These are phyloP conservation scores for Sporothrix phasma DNA, from an alignment of 2,329 filamentous ascomycete genomes.

Conservation along the genomic window DNA sequence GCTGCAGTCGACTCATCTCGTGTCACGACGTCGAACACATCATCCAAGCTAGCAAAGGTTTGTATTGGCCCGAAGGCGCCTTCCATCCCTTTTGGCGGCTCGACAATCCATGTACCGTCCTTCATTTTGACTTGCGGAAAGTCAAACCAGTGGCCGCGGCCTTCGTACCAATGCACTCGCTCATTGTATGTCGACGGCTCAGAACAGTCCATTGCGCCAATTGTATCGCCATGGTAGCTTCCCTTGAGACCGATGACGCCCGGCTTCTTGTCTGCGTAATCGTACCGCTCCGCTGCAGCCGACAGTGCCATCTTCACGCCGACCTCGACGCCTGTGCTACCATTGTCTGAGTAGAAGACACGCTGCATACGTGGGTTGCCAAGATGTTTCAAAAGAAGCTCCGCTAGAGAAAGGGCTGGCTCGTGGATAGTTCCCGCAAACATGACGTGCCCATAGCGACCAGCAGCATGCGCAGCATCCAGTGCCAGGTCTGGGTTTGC, in stretches of 20 bases:
- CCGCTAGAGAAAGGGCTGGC: constrained; percentile 60
- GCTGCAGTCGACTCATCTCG: constrained; percentile 31
- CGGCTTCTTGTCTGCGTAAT: constrained; percentile 46
- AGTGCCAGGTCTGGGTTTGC: constrained; percentile 62
- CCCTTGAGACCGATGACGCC: constrained; percentile 66
- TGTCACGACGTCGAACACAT: constrained; percentile 1
- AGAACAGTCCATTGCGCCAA: constrained; percentile 77
- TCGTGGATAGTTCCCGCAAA: constrained; percentile 73
- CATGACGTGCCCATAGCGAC: constrained; percentile 81
- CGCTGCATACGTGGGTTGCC: constrained; percentile 55
- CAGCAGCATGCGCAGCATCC: constrained; percentile 69
- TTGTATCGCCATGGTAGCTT: constrained; percentile 80
- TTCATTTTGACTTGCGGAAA: constrained; percentile 62
- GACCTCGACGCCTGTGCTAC: constrained; percentile 75
- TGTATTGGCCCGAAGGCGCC: not conserved
- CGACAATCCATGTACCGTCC: constrained; percentile 55
- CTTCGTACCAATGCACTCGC: constrained; percentile 78
- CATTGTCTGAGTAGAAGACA: constrained; percentile 76
- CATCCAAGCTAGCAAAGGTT: not conserved
- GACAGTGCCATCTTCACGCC: constrained; percentile 77
- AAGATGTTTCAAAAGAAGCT: constrained; percentile 49
- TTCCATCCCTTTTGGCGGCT: constrained; percentile 28
- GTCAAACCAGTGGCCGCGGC: constrained; percentile 71
- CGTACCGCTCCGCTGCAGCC: constrained; percentile 56
- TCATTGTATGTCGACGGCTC: constrained; percentile 71